These are phyloP conservation scores for Sedum album DNA, from an alignment of 164 flowering plant genomes.

Conservation along the genomic window DNA sequence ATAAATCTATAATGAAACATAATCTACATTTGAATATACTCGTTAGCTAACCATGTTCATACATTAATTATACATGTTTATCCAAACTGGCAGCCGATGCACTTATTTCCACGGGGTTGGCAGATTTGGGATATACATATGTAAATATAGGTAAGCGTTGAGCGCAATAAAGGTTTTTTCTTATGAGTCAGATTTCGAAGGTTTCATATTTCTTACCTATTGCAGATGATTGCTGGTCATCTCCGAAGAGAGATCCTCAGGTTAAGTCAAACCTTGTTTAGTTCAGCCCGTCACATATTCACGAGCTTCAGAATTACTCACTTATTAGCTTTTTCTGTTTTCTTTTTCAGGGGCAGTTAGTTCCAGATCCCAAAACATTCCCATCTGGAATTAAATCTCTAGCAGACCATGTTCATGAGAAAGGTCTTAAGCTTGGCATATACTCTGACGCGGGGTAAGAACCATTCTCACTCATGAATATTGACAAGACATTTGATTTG, in stretches of 20 bases:
- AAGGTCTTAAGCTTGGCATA: conserved; percentile 92
- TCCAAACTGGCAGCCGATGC: conserved; percentile 73
- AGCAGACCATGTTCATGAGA: conserved; percentile 83
- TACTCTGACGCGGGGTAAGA: conserved; percentile 99
- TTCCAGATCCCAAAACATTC: conserved; percentile 64
- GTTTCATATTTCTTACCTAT: not conserved
- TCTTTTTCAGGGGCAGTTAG: conserved; percentile 58
- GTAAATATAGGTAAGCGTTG: conserved; percentile 74
- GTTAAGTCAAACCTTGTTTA: conserved; percentile 20
- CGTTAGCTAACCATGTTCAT: not conserved
- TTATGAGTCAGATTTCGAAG: not conserved
- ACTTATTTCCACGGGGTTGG: conserved; percentile 78
- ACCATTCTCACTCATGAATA: conserved; percentile 3
- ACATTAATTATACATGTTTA: conserved; percentile 8
- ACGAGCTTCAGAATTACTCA: too few relatives aligned
- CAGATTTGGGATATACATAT: conserved; percentile 65
- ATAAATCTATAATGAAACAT: too few relatives aligned
- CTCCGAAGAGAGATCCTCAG: conserved; percentile 32
- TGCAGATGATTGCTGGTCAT: conserved; percentile 98
- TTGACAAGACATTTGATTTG: not conserved
- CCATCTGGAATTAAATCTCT: conserved; percentile 92
- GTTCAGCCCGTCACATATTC: not conserved
- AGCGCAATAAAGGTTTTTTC: not conserved
- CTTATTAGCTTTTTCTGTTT: not conserved
- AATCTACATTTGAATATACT: not conserved